phyloP scores from a whole-genome alignment of 2,329 filamentous ascomycete species.

The Tolypocladium amazonense region DNA sequence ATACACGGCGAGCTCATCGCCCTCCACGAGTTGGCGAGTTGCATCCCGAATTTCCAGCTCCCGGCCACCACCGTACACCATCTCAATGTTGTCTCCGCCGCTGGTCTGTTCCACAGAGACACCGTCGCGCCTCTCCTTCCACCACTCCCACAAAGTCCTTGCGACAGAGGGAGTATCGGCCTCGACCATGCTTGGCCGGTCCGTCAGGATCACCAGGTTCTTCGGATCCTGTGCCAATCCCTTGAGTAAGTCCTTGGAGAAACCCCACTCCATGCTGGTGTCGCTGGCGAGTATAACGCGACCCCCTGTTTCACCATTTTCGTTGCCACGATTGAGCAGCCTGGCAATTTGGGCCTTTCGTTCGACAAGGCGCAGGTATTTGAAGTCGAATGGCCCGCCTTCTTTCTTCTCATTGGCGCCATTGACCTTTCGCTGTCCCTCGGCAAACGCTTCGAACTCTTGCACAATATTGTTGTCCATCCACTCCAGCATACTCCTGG shows the following conservation, averaged over 20 bases:
- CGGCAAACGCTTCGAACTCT: slow-evolving; percentile 70
- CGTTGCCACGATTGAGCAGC: slow-evolving; percentile 39
- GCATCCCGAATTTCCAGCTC: slow-evolving; percentile 51
- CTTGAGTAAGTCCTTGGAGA: slow-evolving; percentile 71
- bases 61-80: slow-evolving; percentile 54
- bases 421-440: slow-evolving; percentile 35
- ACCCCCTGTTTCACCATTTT: slow-evolving; percentile 33
- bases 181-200: slow-evolving; percentile 43
- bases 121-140: slow-evolving; percentile 57
- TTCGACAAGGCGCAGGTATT: slow-evolving; percentile 73
- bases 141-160: slow-evolving; percentile 69
- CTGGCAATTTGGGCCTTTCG: slow-evolving; percentile 69
- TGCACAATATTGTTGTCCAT: slow-evolving; percentile 94
- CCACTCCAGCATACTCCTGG: slow-evolving; percentile 96
- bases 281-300: slow-evolving; percentile 88
- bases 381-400: slow-evolving; percentile 79
- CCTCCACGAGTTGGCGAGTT: slow-evolving; percentile 55
- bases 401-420: slow-evolving; percentile 39
- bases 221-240: slow-evolving; percentile 63
- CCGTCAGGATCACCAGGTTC: slow-evolving; percentile 82
- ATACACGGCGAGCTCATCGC: slow-evolving; percentile 69
- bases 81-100: slow-evolving; percentile 50
- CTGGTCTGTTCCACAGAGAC: slow-evolving; percentile 45
- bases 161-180: slow-evolving; percentile 48
- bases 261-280: slow-evolving; percentile 85